A percentile compares a stretch with the other conserved stretches of the same genome.
Evolutionary conservation across 208 protist species (phyloP).

Genomic region (Herpetomonas samuelpessoai): DNA sequence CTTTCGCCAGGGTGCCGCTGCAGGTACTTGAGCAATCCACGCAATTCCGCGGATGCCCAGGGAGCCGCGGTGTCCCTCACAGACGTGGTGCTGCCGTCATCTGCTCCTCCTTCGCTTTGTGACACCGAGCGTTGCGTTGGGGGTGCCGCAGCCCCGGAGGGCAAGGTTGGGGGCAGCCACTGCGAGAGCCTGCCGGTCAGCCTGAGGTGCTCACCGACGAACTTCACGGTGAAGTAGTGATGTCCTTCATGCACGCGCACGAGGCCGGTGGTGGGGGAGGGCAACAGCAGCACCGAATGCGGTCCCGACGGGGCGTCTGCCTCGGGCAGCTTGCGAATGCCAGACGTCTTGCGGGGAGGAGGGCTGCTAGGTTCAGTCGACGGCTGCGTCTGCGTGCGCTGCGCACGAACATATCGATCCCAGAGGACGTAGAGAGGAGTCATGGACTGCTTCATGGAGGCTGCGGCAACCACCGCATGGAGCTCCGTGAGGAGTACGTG

Average conservation of each 20-base stretch:
- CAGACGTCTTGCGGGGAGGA: too few species aligned
- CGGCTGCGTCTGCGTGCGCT: too few species aligned
- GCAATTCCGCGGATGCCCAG: neutral
- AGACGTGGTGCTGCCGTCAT: neutral
- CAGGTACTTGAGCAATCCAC: neutral
- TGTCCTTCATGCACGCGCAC: slow-evolving; percentile 39
- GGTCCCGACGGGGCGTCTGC: neutral
- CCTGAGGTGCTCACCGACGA: slow-evolving; percentile 61
- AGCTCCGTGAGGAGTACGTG: too few species aligned
- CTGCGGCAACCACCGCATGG: too few species aligned
- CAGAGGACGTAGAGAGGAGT: too few species aligned
- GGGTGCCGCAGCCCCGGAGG: neutral
- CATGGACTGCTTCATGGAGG: too few species aligned
- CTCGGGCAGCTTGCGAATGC: too few species aligned
- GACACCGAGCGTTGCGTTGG: neutral
- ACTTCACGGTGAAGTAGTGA: slow-evolving; percentile 60
- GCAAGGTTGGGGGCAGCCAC: neutral
- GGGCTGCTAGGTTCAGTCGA: too few species aligned
- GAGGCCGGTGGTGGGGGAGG: slow-evolving; percentile 39
- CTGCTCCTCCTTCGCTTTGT: too few species aligned
- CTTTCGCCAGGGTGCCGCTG: neutral
- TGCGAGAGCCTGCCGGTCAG: slow-evolving; percentile 19
- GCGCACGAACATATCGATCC: too few species aligned
- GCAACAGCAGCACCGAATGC: slow-evolving; percentile 39
- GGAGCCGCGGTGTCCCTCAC: neutral